These are phyloP conservation scores for Punica granatum DNA, from an alignment of 345 rosid genomes.

Conservation along the genomic window DNA sequence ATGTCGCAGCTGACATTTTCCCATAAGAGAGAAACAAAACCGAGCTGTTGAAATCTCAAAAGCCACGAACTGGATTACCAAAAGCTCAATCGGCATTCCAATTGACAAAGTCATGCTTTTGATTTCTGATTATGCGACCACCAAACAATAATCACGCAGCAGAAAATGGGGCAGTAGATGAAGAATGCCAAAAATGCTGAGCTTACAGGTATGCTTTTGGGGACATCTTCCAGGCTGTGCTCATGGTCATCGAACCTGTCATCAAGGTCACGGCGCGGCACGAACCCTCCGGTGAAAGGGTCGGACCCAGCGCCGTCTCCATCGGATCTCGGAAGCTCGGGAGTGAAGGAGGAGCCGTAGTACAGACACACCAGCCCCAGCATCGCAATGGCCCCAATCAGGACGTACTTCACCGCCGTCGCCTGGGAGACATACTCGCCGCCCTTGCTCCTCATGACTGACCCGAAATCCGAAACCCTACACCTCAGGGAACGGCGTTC, in stretches of 20 bases:
- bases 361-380: constrained; percentile 71
- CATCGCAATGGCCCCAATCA: constrained; percentile 46
- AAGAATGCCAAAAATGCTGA: neutral
- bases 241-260: constrained; percentile 28
- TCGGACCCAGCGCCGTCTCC: constrained; percentile 23
- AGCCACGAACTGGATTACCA: neutral
- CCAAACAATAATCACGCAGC: neutral
- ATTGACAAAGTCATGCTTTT: neutral
- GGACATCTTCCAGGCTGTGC: constrained; percentile 31
- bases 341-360: constrained; percentile 68
- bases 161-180: neutral
- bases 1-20: neutral
- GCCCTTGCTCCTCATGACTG: constrained; percentile 45
- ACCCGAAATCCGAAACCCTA: neutral
- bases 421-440: constrained; percentile 43
- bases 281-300: constrained; percentile 26
- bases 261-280: constrained; percentile 21
- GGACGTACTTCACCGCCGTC: constrained; percentile 28
- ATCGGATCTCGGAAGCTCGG: constrained; percentile 54
- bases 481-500: neutral
- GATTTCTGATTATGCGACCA: neutral
- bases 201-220: constrained; percentile 65
- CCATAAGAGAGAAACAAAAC: neutral
- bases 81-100: neutral
- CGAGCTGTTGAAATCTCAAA: neutral